Evolutionary conservation across 352 stramenopile genomes (phyloP).

Genomic region (Pythium monospermum): DNA sequence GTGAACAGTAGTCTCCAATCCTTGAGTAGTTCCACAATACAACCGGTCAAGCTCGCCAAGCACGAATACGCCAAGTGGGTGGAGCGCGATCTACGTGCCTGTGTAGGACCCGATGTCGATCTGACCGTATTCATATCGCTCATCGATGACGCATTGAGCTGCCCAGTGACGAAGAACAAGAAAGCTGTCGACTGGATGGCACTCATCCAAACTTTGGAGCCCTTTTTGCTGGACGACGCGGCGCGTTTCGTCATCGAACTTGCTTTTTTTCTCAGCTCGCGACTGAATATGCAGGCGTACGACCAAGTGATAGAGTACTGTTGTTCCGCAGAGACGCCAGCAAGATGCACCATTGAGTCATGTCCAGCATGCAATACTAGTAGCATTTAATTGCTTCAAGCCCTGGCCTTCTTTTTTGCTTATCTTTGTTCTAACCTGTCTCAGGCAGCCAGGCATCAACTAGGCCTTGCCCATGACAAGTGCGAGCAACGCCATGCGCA

Average conservation of each 20-base stretch:
- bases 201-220: conserved; percentile 40
- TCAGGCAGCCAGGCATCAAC: too few species aligned
- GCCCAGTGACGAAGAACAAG: conserved; percentile 24
- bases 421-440: too few species aligned
- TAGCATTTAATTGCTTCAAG: too few species aligned
- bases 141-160: conserved; percentile 58
- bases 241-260: conserved; percentile 56
- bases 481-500: conserved; percentile 97
- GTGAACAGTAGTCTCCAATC: conserved; percentile 10
- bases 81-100: conserved; percentile 56
- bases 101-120: conserved; percentile 58
- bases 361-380: too few species aligned
- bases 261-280: conserved; percentile 55
- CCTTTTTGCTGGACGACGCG: conserved; percentile 65
- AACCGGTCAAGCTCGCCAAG: conserved; percentile 36
- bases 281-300: conserved; percentile 65
- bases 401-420: too few species aligned
- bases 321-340: conserved; percentile 30
- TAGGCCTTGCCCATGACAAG: conserved; percentile 88
- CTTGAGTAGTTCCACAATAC: too few species aligned
- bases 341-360: neutral
- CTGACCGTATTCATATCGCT: conserved; percentile 61
- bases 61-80: conserved; percentile 60
- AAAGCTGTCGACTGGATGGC: conserved; percentile 17
- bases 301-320: conserved; percentile 59